Base-by-base conservation (phyloP, 495 filamentous ascomycete species). In the Saxispiralis lemnorum region DNA sequence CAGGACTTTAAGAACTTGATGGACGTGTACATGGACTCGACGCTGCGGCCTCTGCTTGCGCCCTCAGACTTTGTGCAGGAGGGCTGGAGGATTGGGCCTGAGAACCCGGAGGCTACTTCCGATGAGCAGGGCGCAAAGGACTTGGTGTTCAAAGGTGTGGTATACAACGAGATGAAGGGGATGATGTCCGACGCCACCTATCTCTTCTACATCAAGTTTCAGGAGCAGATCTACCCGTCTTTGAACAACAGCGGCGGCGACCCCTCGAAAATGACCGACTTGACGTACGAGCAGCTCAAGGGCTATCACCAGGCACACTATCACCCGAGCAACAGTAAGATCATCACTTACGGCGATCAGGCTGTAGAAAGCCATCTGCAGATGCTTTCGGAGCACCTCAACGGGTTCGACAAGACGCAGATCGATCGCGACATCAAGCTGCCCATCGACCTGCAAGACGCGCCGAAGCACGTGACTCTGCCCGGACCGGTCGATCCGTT, bases 131-230 rank as follows among this genome's bases (percentile, higher is more conserved):
- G 52, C 17, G 51, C 61, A 31, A 54, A 59, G 45, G 65, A 58
- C 44, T 72, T 96, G 15, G 78, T 95, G 12, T 97, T 97, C 68
- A 97, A 97, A 59, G 89, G 89, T 17, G 89, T 97, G 10, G 89
- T 97, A 17, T 97, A 97, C 62, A 97, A 97, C 56, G 89, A 97
- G 63, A 97, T 97, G 89, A 97, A 97, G 62, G 89, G 89, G 0
- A 85, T 94, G 56, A 93, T 96, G 75, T 96, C 89, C 7, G 89
- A 96, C 60, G 83, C 89, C 12, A 83, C 83, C 53, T 96, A 97
- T 59, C 69, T 96, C 2, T 97, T 79, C 64, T 95, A 93, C 52
- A 89, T 94, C 47, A 68, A 75, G 41, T 96, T 92, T 56, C 83
- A 89, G 56, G 84, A 97, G 48, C 84, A 88, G 60, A 83, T 97